Conservation (phyloP, 805 yeast genomes). For the Torulaspora franciscae region DNA sequence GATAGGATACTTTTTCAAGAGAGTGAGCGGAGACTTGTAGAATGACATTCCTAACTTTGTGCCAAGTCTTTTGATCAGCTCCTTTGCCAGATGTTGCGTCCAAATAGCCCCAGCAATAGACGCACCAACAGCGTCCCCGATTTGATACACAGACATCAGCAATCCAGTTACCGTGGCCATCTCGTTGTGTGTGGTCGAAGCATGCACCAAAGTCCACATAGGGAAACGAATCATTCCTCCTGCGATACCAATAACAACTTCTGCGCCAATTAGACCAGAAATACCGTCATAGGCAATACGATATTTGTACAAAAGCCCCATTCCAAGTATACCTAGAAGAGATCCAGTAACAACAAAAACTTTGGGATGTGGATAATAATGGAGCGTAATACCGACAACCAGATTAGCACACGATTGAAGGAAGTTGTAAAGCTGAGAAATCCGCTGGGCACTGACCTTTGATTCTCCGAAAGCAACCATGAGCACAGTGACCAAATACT, state of each 20-base stretch:
- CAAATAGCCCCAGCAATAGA: constrained; percentile 68
- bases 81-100: constrained; percentile 42
- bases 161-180: constrained; percentile 63
- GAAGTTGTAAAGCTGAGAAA: constrained; percentile 56
- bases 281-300: constrained; percentile 49
- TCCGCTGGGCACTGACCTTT: constrained; percentile 58
- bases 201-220: constrained; percentile 55
- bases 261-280: constrained; percentile 60
- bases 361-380: constrained; percentile 47
- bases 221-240: constrained; percentile 67
- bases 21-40: not conserved
- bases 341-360: constrained; percentile 57
- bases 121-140: constrained; percentile 62
- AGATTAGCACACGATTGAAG: constrained; percentile 60
- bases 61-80: not conserved
- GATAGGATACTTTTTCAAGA: not conserved
- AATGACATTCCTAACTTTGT: not conserved
- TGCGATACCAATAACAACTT: constrained; percentile 62
- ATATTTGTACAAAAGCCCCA: constrained; percentile 55
- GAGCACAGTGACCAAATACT: constrained; percentile 62
- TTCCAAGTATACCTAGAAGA: constrained; percentile 52
- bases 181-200: constrained; percentile 58
- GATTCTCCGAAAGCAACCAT: constrained; percentile 59
- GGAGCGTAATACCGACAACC: constrained; percentile 51
- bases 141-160: constrained; percentile 52